Percentiles rank a stretch among this genome's conserved stretches.
phyloP scores from a whole-genome alignment of 2,329 filamentous ascomycete species.

The Trichophyton equinum region DNA sequence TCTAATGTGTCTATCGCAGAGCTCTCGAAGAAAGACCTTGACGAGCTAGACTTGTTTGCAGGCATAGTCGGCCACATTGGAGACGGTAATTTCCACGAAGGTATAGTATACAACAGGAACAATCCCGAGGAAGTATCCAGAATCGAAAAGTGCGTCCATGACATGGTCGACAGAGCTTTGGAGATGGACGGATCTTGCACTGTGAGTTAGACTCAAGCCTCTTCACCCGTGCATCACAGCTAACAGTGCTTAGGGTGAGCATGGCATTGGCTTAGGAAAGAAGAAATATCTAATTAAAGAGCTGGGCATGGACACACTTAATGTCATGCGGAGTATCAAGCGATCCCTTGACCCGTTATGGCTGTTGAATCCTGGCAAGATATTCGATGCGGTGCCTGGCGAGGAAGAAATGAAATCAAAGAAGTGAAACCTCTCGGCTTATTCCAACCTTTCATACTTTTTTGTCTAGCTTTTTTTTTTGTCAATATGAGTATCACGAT shows the following conservation, averaged over 20 bases:
- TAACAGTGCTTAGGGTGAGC: conserved; percentile 50
- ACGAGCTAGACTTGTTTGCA: conserved; percentile 72
- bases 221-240: not conserved
- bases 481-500: too few relatives aligned
- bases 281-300: conserved; percentile 68
- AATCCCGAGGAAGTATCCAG: conserved; percentile 58
- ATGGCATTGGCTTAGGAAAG: conserved; percentile 75
- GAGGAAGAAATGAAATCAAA: not conserved
- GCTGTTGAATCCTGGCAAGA: conserved; percentile 88
- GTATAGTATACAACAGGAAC: conserved; percentile 71
- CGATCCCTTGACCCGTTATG: conserved; percentile 69
- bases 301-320: conserved; percentile 65
- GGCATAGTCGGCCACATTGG: conserved; percentile 83
- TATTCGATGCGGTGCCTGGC: conserved; percentile 51
- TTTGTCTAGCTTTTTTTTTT: too few relatives aligned
- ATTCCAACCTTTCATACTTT: too few relatives aligned
- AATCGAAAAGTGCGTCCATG: conserved; percentile 69
- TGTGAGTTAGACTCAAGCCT: conserved; percentile 20
- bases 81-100: conserved; percentile 89
- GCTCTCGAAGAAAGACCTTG: conserved; percentile 77
- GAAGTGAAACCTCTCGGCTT: not conserved
- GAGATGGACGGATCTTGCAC: conserved; percentile 93
- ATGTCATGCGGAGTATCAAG: conserved; percentile 77
- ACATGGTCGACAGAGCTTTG: conserved; percentile 80
- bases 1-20: conserved; percentile 34